phyloP scores from a whole-genome alignment of 1,284 basidiomycete genomes.

The Puccinia coronata region DNA sequence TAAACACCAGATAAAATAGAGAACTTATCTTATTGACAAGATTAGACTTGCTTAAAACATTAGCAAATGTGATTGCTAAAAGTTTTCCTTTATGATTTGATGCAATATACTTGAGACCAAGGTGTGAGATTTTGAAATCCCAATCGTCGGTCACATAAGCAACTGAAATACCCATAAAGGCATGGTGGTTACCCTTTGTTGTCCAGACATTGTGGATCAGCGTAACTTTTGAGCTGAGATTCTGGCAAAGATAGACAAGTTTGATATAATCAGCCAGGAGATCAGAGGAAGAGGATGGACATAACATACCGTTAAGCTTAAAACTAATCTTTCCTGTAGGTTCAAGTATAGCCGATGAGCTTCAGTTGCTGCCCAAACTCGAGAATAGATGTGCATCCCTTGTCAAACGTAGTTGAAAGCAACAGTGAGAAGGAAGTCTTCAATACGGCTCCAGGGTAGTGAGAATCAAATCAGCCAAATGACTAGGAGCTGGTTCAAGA shows the following conservation, averaged over 20 bases:
- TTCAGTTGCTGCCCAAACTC: slow-evolving; percentile 8
- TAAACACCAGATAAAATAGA: neutral
- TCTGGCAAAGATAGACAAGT: too few species aligned
- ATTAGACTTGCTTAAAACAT: slow-evolving; percentile 3
- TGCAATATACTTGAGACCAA: slow-evolving; percentile 2
- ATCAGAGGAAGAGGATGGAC: neutral
- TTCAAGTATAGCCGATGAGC: slow-evolving; percentile 1
- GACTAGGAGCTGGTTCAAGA: neutral
- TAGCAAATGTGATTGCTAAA: slow-evolving; percentile 27
- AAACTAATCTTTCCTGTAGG: neutral
- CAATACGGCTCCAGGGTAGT: neutral
- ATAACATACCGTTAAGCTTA: neutral
- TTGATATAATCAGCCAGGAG: neutral
- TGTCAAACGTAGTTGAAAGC: neutral
- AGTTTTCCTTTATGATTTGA: slow-evolving; percentile 19
- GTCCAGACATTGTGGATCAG: slow-evolving; percentile 31
- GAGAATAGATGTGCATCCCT: neutral
- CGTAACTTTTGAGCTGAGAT: neutral
- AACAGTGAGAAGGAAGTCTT: neutral
- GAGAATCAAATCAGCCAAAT: neutral
- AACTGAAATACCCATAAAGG: slow-evolving; percentile 21
- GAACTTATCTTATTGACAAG: slow-evolving; percentile 21
- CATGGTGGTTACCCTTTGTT: slow-evolving; percentile 16
- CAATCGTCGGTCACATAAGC: slow-evolving; percentile 18
- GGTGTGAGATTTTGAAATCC: neutral